Conservation (phyloP, 78 protist genomes). For the Guillardia theta region DNA sequence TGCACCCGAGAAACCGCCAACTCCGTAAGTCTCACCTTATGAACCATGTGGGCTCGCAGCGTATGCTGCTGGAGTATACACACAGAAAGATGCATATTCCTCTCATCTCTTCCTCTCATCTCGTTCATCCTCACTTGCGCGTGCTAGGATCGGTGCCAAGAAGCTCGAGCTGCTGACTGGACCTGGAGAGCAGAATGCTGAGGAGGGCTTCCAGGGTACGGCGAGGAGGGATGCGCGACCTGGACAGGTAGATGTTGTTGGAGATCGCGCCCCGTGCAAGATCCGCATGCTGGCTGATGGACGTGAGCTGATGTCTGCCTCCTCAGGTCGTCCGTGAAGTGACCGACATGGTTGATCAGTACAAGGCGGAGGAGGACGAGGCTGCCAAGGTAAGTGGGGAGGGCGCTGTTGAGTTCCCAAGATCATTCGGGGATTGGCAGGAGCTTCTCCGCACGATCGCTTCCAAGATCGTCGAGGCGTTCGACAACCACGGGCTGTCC, state of each 20-base stretch:
- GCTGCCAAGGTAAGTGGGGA: neutral
- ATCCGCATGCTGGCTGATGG: no score
- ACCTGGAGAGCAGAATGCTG: neutral
- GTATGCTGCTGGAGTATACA: neutral
- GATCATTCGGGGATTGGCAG: neutral
- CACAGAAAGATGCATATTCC: neutral
- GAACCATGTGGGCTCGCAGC: neutral
- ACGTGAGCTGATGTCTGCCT: no score
- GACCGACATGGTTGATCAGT: neutral
- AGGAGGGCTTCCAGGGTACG: neutral
- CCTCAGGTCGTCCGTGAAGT: neutral
- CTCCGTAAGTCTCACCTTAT: neutral
- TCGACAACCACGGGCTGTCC: neutral
- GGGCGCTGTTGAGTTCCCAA: neutral
- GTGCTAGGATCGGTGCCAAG: neutral
- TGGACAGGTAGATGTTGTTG: no score
- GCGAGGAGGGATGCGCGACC: neutral
- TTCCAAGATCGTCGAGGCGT: neutral
- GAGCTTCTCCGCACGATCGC: neutral
- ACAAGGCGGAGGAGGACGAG: conserved; percentile 13
- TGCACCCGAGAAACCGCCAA: neutral
- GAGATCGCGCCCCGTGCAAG: no score
- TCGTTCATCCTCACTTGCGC: neutral
- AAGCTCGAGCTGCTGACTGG: neutral
- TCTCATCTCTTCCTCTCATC: neutral